Percentiles rank a stretch among this genome's conserved stretches.
Evolutionary conservation across 257 asterid genomes (phyloP).

Genomic region (Nicotiana knightiana): DNA sequence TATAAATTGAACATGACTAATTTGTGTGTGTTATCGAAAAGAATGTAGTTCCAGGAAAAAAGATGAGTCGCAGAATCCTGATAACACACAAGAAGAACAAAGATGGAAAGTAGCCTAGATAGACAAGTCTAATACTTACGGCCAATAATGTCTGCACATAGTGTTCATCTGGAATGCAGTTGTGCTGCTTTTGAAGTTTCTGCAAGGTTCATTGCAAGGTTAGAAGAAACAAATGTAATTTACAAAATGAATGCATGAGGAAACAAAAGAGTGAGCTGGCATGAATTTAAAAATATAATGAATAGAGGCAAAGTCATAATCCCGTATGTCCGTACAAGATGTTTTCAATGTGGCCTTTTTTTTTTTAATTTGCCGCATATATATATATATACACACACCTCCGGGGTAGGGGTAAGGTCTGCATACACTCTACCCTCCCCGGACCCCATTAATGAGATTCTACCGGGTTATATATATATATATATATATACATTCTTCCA

Average conservation of each 20-base stretch:
- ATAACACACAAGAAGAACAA: neutral
- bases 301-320: neutral
- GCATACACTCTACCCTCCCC: too few relatives aligned
- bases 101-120: neutral
- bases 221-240: conserved; percentile 7
- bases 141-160: conserved; percentile 86
- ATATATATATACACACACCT: too few relatives aligned
- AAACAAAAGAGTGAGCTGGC: neutral
- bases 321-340: neutral
- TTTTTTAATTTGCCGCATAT: too few relatives aligned
- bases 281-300: neutral
- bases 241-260: neutral
- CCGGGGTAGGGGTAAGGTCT: too few relatives aligned
- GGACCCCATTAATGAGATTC: too few relatives aligned
- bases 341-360: neutral
- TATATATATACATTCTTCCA: too few relatives aligned
- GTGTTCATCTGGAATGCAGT: conserved; percentile 99
- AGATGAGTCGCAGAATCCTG: neutral
- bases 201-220: conserved; percentile 36
- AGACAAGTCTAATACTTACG: conserved; percentile 32
- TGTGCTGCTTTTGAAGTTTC: conserved; percentile 93
- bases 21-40: neutral
- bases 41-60: neutral
- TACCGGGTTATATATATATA: too few relatives aligned
- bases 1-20: neutral